These are phyloP conservation scores for Allodekkera sacchari DNA, from an alignment of 805 yeast genomes.

Conservation along the genomic window DNA sequence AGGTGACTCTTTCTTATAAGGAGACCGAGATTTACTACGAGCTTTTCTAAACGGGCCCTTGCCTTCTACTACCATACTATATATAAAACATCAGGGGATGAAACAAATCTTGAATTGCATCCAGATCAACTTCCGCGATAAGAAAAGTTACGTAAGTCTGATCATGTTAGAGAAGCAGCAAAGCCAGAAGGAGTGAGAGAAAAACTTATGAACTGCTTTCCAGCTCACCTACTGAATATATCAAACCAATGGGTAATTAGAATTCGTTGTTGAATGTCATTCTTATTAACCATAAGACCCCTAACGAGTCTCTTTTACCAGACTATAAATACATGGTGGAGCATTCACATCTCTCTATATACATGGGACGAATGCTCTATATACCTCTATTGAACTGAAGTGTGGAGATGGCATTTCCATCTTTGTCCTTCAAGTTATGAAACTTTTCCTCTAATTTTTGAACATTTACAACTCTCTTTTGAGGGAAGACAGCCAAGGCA, in stretches of 20 bases:
- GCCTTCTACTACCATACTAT: conserved; percentile 20
- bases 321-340: no score
- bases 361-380: no score
- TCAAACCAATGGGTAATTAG: no score
- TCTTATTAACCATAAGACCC: no score
- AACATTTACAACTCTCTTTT: conserved; percentile 58
- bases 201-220: no score
- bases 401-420: conserved; percentile 47
- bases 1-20: conserved; percentile 23
- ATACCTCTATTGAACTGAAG: conserved; percentile 94
- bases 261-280: no score
- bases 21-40: conserved; percentile 4
- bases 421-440: conserved; percentile 47
- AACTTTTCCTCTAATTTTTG: conserved; percentile 57
- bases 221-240: no score
- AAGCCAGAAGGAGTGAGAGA: no score
- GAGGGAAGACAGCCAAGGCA: conserved; percentile 95
- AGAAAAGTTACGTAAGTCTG: no score
- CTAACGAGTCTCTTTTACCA: no score
- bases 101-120: neutral
- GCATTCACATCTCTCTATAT: no score
- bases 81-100: neutral
- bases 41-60: conserved; percentile 9
- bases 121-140: neutral
- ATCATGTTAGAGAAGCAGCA: no score